Conservation (phyloP, 192 early-diverging fungal genomes). For the Coemansia sp. region DNA sequence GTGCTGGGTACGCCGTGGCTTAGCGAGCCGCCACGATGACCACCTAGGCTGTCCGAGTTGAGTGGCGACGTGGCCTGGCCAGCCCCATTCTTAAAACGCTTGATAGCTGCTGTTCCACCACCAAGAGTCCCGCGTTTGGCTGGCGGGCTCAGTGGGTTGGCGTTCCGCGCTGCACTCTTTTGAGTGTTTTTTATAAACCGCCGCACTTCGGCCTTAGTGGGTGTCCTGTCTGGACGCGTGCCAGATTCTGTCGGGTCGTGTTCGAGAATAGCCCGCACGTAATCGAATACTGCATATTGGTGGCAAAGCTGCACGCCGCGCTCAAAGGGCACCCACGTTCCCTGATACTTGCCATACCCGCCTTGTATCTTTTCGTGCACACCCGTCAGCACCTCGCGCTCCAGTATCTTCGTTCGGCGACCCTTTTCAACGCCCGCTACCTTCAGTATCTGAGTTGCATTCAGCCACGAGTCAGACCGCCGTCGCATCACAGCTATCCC, state of each 20-base stretch:
- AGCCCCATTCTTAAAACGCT: conserved; percentile 20
- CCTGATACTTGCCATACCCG: conserved; percentile 98
- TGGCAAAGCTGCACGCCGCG: conserved; percentile 77
- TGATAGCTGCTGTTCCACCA: neutral
- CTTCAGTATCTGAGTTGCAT: conserved; percentile 98
- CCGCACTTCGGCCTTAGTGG: conserved; percentile 57
- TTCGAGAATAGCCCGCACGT: conserved; percentile 79
- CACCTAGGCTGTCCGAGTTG: conserved; percentile 30
- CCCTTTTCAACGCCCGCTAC: conserved; percentile 94
- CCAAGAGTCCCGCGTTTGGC: conserved; percentile 17
- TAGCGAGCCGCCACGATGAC: conserved; percentile 6
- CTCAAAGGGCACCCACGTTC: conserved; percentile 86
- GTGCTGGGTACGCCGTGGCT: conserved; percentile 30
- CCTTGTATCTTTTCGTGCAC: conserved; percentile 96
- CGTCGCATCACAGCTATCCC: conserved; percentile 76
- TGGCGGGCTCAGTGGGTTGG: neutral
- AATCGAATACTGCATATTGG: conserved; percentile 73
- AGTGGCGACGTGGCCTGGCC: conserved; percentile 47
- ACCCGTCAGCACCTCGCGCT: conserved; percentile 84
- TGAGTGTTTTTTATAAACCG: conserved; percentile 32
- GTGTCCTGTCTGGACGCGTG: conserved; percentile 53
- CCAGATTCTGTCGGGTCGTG: conserved; percentile 64
- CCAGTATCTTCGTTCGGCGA: conserved; percentile 88
- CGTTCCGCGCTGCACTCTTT: conserved; percentile 8
- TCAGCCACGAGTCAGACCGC: conserved; percentile 85